These are phyloP conservation scores for Sporodiniella umbellata DNA, from an alignment of 371 early-diverging fungal genomes.

Conservation along the genomic window DNA sequence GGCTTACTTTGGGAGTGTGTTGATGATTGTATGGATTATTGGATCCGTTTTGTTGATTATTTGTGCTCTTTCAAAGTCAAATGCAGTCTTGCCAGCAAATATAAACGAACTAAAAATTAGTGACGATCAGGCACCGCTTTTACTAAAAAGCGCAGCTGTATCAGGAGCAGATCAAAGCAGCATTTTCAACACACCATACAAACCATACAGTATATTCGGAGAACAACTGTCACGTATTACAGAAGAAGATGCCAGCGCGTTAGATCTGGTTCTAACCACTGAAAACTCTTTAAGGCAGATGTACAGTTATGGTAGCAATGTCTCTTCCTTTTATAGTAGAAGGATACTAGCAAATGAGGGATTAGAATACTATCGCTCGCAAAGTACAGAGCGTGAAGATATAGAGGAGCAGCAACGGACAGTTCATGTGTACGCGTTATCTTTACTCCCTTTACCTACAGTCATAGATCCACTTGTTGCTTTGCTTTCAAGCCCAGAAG, in stretches of 20 bases:
- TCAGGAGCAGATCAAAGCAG: slow-evolving; percentile 15
- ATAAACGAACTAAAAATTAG: slow-evolving; percentile 18
- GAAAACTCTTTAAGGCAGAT: slow-evolving; percentile 21
- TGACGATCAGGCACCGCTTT: slow-evolving; percentile 31
- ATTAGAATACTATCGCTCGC: neutral
- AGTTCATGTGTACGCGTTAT: slow-evolving; percentile 25
- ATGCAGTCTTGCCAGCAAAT: slow-evolving; percentile 9
- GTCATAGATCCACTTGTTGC: slow-evolving; percentile 29
- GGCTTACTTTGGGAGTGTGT: slow-evolving; percentile 2
- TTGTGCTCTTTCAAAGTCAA: slow-evolving; percentile 2
- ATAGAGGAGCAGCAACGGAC: neutral
- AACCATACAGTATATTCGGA: slow-evolving; percentile 46
- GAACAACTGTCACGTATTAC: slow-evolving; percentile 45
- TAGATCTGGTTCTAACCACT: slow-evolving; percentile 24
- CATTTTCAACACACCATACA: slow-evolving; percentile 18
- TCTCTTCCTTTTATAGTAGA: slow-evolving; percentile 14
- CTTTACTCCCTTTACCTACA: slow-evolving; percentile 26
- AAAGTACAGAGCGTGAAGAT: neutral
- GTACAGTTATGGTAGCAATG: slow-evolving; percentile 16
- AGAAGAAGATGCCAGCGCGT: slow-evolving; percentile 34
- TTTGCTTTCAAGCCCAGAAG: slow-evolving; percentile 3
- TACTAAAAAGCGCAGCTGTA: slow-evolving; percentile 29
- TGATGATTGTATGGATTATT: slow-evolving; percentile 1
- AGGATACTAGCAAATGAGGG: slow-evolving; percentile 1
- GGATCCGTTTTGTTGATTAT: slow-evolving; percentile 3